Evolutionary conservation across 345 rosid genomes (phyloP), one percentile per base, ranked within the genome.

Genomic region (Rhodamnia rubescens): DNA sequence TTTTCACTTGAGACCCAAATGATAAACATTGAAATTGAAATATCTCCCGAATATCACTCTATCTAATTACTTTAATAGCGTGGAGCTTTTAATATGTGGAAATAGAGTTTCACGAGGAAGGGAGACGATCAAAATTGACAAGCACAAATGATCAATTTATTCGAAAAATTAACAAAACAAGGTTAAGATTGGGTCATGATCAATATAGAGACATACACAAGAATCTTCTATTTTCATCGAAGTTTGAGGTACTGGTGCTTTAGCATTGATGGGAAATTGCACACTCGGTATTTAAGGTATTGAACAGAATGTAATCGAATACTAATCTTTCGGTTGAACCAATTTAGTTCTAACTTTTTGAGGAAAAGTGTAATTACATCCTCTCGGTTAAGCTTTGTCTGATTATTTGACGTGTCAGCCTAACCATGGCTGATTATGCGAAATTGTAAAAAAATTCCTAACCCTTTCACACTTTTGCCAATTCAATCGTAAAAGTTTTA

Each of bases 281-380:
- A 32, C 22, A 64, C 32, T 2, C 5, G 0, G 6, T 32, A 29
- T 4, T 32, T 16, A 64, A 64, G 1, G 7, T 7, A 64, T 29
- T 64, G 8, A 29, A 64, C 0, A 1, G 0, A 16, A 29, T 8
- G 75, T 3, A 64, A 64, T 64, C 0, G 3, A 64, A 10, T 64
- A 1, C 0, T 29, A 64, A 64, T 21, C 0, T 64, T 29, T 64
- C 0, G 29, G 29, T 29, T 64, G 1, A 29, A 15, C 0, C 1
- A 64, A 64, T 29, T 64, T 29, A 29, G 0, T 64, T 5, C 8
- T 16, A 29, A 29, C 0, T 29, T 2, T 64, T 64, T 7, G 22
- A 61, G 11, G 11, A 64, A 32, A 27, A 16, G 21, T 16, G 42
- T 16, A 61, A 29, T 61, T 36, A 61, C 29, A 20, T 61, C 8